These are phyloP conservation scores for Aspergillus tanneri DNA, from an alignment of 2,329 filamentous ascomycete species.

Conservation along the genomic window DNA sequence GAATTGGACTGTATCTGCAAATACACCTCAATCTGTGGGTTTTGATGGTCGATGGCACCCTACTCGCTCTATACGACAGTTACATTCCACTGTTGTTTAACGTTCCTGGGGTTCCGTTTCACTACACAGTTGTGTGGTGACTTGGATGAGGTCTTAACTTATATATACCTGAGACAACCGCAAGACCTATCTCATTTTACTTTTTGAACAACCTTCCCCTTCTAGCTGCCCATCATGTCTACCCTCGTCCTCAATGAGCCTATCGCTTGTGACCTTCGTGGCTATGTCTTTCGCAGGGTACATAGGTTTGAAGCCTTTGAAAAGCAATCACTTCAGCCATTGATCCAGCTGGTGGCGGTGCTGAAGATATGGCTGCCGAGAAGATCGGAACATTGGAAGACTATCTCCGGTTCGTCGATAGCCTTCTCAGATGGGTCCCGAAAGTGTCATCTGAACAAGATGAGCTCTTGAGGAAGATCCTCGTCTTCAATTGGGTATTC, in stretches of 20 bases:
- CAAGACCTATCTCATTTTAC: no score
- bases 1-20: no score
- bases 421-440: constrained; percentile 12
- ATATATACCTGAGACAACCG: no score
- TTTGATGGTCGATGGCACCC: no score
- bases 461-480: constrained; percentile 11
- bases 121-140: no score
- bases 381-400: constrained; percentile 7
- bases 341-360: not conserved
- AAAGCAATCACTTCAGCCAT: not conserved
- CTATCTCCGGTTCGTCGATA: constrained; percentile 8
- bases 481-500: constrained; percentile 14
- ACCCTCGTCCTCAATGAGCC: not conserved
- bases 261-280: not conserved
- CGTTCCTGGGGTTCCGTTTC: no score
- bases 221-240: not conserved
- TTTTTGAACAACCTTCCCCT: no score
- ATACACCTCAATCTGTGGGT: no score
- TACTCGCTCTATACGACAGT: no score
- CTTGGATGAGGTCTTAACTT: no score
- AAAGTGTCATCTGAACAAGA: constrained; percentile 3
- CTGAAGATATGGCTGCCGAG: not conserved
- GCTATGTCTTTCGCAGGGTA: not conserved
- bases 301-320: not conserved
- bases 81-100: no score